A percentile compares a stretch with the other conserved stretches of the same genome.
phyloP scores from a whole-genome alignment of 2,329 filamentous ascomycete genomes.

The Scytalidium lignicola region DNA sequence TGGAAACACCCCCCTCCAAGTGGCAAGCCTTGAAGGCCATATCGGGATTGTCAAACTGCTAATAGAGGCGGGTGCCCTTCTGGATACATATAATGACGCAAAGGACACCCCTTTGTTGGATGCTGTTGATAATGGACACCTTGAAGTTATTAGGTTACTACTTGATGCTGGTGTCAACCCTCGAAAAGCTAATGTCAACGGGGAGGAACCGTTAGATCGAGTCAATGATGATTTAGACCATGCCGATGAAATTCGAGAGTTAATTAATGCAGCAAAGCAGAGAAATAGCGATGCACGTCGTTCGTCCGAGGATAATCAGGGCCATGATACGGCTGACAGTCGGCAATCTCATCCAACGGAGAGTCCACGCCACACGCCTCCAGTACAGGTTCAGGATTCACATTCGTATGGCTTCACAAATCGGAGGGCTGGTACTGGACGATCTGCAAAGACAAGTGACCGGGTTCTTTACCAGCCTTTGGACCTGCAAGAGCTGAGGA shows the following conservation, averaged over 20 bases:
- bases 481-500: slow-evolving; percentile 53
- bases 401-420: slow-evolving; percentile 24
- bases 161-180: slow-evolving; percentile 87
- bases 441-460: slow-evolving; percentile 61
- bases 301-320: slow-evolving; percentile 53
- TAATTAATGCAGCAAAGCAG: slow-evolving; percentile 58
- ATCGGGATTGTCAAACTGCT: slow-evolving; percentile 83
- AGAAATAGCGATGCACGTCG: slow-evolving; percentile 44
- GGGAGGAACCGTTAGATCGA: slow-evolving; percentile 84
- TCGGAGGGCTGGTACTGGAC: slow-evolving; percentile 44
- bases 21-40: slow-evolving; percentile 82
- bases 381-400: slow-evolving; percentile 21
- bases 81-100: slow-evolving; percentile 73
- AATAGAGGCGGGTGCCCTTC: slow-evolving; percentile 76
- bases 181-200: slow-evolving; percentile 83
- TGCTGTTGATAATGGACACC: slow-evolving; percentile 90
- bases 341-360: slow-evolving; percentile 48
- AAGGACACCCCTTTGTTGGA: slow-evolving; percentile 93
- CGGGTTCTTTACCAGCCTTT: slow-evolving; percentile 58
- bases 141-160: slow-evolving; percentile 80
- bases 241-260: slow-evolving; percentile 61
- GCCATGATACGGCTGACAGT: slow-evolving; percentile 30
- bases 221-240: slow-evolving; percentile 55
- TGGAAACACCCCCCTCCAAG: slow-evolving; percentile 92
- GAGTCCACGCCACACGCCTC: slow-evolving; percentile 54